phyloP scores from a whole-genome alignment of 768 basidiomycete species.

The Tylopilus cervinicoccineus region DNA sequence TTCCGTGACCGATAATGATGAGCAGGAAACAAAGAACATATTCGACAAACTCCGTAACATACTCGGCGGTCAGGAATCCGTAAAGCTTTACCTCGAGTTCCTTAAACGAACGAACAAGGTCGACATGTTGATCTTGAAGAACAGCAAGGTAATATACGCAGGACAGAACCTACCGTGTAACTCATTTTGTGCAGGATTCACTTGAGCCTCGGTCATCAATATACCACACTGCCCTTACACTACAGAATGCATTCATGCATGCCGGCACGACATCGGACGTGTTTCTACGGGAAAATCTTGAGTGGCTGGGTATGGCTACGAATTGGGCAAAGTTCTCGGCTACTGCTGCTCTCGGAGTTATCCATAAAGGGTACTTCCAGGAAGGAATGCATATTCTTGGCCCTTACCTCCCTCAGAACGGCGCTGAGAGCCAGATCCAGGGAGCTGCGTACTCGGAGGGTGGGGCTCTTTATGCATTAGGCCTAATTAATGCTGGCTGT shows the following conservation, averaged over 20 bases:
- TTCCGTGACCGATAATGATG: constrained; percentile 11
- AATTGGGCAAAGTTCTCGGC: constrained; percentile 99
- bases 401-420: constrained; percentile 84
- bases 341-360: constrained; percentile 94
- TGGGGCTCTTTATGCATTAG: constrained; percentile 92
- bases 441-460: constrained; percentile 92
- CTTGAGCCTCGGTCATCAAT: constrained; percentile 94
- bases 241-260: constrained; percentile 97
- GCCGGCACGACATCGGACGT: constrained; percentile 95
- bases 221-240: constrained; percentile 93
- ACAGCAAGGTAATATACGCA: constrained; percentile 65
- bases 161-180: not conserved
- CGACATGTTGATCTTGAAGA: constrained; percentile 87
- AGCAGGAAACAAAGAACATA: constrained; percentile 53
- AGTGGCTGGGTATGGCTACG: constrained; percentile 91
- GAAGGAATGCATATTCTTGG: constrained; percentile 90
- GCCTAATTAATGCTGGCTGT: constrained; percentile 90
- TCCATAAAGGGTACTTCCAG: constrained; percentile 95
- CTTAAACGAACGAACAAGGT: constrained; percentile 91
- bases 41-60: constrained; percentile 80
- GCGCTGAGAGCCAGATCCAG: constrained; percentile 69
- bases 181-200: constrained; percentile 55
- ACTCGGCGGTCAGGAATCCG: constrained; percentile 85
- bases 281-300: constrained; percentile 93
- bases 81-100: constrained; percentile 93